phyloP scores from a whole-genome alignment of 345 rosid species.

The Clarkia xantiana region DNA sequence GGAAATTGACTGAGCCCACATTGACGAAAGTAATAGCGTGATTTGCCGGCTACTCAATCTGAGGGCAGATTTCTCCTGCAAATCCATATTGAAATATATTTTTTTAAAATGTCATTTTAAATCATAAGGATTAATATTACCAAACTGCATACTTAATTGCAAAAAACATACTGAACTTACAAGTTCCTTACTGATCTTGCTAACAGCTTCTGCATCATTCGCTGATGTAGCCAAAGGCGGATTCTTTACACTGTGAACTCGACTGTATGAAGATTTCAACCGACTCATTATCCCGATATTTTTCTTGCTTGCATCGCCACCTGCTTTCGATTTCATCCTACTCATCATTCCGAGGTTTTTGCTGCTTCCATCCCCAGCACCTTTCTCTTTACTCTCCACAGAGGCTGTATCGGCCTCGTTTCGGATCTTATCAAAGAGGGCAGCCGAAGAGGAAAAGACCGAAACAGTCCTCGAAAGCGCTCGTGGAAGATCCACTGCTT shows the following conservation, averaged over 20 bases:
- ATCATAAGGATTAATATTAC: too few species aligned
- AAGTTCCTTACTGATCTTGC: slow-evolving; percentile 21
- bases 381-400: slow-evolving; percentile 21
- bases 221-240: slow-evolving; percentile 7
- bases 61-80: slow-evolving; percentile 52
- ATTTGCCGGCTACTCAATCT: slow-evolving; percentile 93
- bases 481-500: slow-evolving; percentile 43
- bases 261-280: slow-evolving; percentile 42
- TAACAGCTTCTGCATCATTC: slow-evolving; percentile 13
- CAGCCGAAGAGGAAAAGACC: slow-evolving; percentile 98
- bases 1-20: slow-evolving; percentile 89
- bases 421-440: slow-evolving; percentile 82
- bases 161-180: slow-evolving; percentile 21
- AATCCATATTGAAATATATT: slow-evolving; percentile 5
- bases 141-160: too few species aligned
- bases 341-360: slow-evolving; percentile 28
- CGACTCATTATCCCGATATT: too few species aligned
- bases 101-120: too few species aligned
- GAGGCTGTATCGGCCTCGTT: slow-evolving; percentile 9
- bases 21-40: slow-evolving; percentile 75
- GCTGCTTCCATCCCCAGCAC: slow-evolving; percentile 24
- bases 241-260: slow-evolving; percentile 18
- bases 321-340: slow-evolving; percentile 8
- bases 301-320: too few species aligned
- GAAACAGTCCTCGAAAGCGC: slow-evolving; percentile 88